These are phyloP conservation scores for Vigna radiata DNA, from an alignment of 306 rosid genomes.

Conservation along the genomic window DNA sequence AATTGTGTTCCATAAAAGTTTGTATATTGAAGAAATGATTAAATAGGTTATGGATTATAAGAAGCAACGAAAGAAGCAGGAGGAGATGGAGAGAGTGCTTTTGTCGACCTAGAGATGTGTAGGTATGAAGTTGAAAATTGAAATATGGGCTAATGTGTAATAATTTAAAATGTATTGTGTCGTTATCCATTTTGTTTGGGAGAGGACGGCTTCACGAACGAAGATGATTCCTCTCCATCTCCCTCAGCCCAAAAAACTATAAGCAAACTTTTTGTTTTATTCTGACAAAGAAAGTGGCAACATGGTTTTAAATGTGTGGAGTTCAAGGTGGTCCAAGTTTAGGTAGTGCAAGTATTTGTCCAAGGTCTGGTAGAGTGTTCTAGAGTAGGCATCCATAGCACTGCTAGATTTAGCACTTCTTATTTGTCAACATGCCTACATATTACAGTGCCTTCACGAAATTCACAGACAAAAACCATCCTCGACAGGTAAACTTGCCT, in stretches of 20 bases:
- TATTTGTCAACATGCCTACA: constrained; percentile 1
- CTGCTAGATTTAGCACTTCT: not conserved
- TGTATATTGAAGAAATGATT: too few relatives aligned
- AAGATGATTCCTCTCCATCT: constrained; percentile 35
- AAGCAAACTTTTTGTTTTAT: constrained; percentile 17
- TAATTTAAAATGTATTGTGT: not conserved
- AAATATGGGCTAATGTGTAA: constrained; percentile 10
- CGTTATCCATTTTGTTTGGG: not conserved
- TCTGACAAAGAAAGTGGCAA: not conserved
- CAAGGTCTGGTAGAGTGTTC: not conserved
- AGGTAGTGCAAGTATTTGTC: constrained; percentile 6
- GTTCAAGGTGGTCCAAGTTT: constrained; percentile 28
- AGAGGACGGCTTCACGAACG: constrained; percentile 5
- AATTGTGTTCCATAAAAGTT: too few relatives aligned
- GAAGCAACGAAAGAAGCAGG: too few relatives aligned
- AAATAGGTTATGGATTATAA: too few relatives aligned
- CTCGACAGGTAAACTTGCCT: constrained; percentile 40
- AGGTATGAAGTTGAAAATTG: not conserved
- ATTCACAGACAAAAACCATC: constrained; percentile 22
- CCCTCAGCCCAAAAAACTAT: not conserved
- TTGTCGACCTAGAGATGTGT: not conserved
- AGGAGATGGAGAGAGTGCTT: not conserved
- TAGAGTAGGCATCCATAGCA: constrained; percentile 1
- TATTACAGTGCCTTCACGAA: not conserved
- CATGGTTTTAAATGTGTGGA: constrained; percentile 1